Conservation (phyloP, 768 basidiomycete genomes). For the Lactifluus echinatus region DNA sequence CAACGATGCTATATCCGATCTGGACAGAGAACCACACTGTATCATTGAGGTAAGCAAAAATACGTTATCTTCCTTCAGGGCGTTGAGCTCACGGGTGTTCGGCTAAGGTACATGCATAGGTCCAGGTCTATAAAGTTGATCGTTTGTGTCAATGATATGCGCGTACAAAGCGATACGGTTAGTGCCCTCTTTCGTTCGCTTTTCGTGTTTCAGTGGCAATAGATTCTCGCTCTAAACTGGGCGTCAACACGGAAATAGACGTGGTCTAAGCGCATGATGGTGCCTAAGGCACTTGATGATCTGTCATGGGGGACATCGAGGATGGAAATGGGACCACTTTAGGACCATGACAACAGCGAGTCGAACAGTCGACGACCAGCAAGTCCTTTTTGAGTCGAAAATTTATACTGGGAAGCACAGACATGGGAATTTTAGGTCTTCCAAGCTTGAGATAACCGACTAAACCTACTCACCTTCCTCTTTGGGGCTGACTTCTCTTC, state of each 20-base stretch:
- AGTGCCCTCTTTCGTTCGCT: slow-evolving; percentile 56
- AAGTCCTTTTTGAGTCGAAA: not conserved
- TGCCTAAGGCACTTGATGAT: too few relatives aligned
- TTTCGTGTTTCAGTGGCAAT: slow-evolving; percentile 52
- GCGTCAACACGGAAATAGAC: not conserved
- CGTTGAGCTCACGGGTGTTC: slow-evolving; percentile 53
- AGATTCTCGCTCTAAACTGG: slow-evolving; percentile 58
- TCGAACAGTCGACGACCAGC: not conserved
- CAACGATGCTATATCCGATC: slow-evolving; percentile 36
- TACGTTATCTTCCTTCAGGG: not conserved
- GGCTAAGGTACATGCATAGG: too few relatives aligned
- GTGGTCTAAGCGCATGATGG: not conserved
- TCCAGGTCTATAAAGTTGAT: too few relatives aligned
- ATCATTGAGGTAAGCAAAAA: slow-evolving; percentile 45
- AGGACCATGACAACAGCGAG: slow-evolving; percentile 6
- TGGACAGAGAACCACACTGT: slow-evolving; percentile 67
- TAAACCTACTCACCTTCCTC: slow-evolving; percentile 18
- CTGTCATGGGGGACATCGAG: slow-evolving; percentile 1
- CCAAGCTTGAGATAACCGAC: not conserved
- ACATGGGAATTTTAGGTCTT: not conserved
- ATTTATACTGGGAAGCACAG: not conserved
- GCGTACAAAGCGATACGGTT: slow-evolving; percentile 62
- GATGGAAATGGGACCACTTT: slow-evolving; percentile 1
- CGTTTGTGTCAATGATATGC: too few relatives aligned
- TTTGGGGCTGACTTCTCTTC: not conserved